Conservation (phyloP, 2,329 filamentous ascomycete species). For the Fusarium burgessii region DNA sequence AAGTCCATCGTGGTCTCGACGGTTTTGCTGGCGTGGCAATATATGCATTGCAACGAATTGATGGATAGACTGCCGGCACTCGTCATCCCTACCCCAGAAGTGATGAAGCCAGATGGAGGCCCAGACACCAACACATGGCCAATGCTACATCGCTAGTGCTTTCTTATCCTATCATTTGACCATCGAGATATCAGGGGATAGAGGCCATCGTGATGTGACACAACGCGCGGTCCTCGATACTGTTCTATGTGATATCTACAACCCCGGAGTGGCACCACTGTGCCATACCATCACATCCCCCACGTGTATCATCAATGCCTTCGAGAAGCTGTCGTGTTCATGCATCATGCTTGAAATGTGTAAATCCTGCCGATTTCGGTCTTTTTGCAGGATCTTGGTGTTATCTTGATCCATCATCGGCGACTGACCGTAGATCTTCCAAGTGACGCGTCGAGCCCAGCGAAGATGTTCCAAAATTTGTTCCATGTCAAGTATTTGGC, state of each 20-base stretch:
- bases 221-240: constrained; percentile 9
- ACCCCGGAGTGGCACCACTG: constrained; percentile 25
- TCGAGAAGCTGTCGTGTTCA: constrained; percentile 14
- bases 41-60: not conserved
- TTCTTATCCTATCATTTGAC: constrained; percentile 37
- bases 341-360: constrained; percentile 6
- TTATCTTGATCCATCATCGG: not conserved
- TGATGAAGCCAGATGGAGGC: constrained; percentile 1
- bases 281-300: not conserved
- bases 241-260: constrained; percentile 15
- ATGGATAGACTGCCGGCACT: constrained; percentile 15
- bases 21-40: constrained; percentile 23
- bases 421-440: not conserved
- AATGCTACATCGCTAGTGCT: constrained; percentile 18
- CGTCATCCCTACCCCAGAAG: constrained; percentile 30
- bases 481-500: not conserved
- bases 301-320: constrained; percentile 1
- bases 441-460: not conserved
- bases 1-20: constrained; percentile 26
- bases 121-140: constrained; percentile 33
- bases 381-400: not conserved
- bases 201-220: constrained; percentile 18
- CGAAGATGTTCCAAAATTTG: not conserved
- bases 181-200: constrained; percentile 23
- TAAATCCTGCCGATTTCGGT: not conserved